Conservation (phyloP, 2,329 filamentous ascomycete species). For the Fusarium guadeloupense region DNA sequence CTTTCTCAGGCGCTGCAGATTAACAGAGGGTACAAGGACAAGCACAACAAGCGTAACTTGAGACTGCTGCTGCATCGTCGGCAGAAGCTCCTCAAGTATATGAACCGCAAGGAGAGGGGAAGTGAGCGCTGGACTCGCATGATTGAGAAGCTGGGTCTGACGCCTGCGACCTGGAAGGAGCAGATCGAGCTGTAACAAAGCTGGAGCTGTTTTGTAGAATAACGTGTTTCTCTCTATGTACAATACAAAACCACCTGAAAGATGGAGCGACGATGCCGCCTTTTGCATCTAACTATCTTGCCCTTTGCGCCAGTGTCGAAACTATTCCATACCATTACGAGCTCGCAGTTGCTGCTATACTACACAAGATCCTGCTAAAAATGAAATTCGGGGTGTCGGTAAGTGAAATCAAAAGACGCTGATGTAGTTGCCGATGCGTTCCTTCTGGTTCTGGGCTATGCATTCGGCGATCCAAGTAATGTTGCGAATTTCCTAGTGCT, state of each 20-base stretch:
- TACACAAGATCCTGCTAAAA: slow-evolving; percentile 53
- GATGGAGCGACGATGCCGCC: slow-evolving; percentile 42
- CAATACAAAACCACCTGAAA: slow-evolving; percentile 53
- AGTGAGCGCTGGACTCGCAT: slow-evolving; percentile 90
- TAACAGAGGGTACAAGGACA: slow-evolving; percentile 80
- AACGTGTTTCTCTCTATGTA: slow-evolving; percentile 59
- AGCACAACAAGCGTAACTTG: slow-evolving; percentile 92
- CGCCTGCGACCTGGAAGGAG: slow-evolving; percentile 87
- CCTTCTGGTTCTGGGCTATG: slow-evolving; percentile 99
- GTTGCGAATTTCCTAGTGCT: slow-evolving; percentile 90
- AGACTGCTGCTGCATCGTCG: slow-evolving; percentile 85
- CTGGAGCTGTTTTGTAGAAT: slow-evolving; percentile 51
- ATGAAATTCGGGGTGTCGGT: slow-evolving; percentile 32
- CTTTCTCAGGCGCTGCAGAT: slow-evolving; percentile 76
- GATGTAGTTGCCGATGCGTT: slow-evolving; percentile 98
- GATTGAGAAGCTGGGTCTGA: slow-evolving; percentile 84
- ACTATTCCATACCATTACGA: slow-evolving; percentile 51
- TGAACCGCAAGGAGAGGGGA: slow-evolving; percentile 89
- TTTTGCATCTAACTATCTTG: slow-evolving; percentile 42
- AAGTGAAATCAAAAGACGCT: slow-evolving; percentile 79
- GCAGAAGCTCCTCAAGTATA: slow-evolving; percentile 87
- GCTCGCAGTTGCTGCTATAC: slow-evolving; percentile 52
- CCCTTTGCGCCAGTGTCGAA: slow-evolving; percentile 47
- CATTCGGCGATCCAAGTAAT: slow-evolving; percentile 99
- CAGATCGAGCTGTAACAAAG: slow-evolving; percentile 69